Conservation (phyloP, 2,329 filamentous ascomycete species). For the Fusarium veterinarium region DNA sequence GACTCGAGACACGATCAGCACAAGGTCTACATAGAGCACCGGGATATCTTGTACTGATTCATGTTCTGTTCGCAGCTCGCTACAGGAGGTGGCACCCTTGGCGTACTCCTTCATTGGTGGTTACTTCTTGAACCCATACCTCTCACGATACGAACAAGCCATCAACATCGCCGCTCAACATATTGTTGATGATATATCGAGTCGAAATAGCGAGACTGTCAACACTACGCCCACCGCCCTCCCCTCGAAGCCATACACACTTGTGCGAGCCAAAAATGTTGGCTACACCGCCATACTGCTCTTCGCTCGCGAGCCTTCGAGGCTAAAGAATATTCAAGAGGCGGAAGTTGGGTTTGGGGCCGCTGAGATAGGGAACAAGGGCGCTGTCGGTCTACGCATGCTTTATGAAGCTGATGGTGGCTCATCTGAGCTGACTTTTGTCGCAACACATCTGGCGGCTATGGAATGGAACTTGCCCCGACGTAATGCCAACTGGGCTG, state of each 20-base stretch:
- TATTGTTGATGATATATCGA: conserved; percentile 19
- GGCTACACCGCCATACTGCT: conserved; percentile 93
- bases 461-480: conserved; percentile 82
- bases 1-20: conserved; percentile 2
- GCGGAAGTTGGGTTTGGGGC: conserved; percentile 87
- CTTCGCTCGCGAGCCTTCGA: conserved; percentile 74
- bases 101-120: conserved; percentile 87
- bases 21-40: conserved; percentile 1
- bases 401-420: conserved; percentile 59
- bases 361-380: conserved; percentile 94
- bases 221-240: conserved; percentile 20
- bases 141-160: conserved; percentile 76
- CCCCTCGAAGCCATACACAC: conserved; percentile 68
- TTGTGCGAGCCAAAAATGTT: conserved; percentile 77
- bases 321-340: conserved; percentile 75
- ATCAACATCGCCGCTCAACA: conserved; percentile 70
- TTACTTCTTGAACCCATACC: conserved; percentile 80
- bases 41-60: conserved; percentile 37
- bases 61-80: conserved; percentile 64
- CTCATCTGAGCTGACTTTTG: conserved; percentile 79
- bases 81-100: conserved; percentile 92
- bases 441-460: conserved; percentile 87
- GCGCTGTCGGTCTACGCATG: conserved; percentile 83
- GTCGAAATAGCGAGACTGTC: conserved; percentile 4
- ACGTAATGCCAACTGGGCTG: conserved; percentile 89